Base-by-base conservation (phyloP, 495 filamentous ascomycete genomes). In the Hypoxylon fuscum region DNA sequence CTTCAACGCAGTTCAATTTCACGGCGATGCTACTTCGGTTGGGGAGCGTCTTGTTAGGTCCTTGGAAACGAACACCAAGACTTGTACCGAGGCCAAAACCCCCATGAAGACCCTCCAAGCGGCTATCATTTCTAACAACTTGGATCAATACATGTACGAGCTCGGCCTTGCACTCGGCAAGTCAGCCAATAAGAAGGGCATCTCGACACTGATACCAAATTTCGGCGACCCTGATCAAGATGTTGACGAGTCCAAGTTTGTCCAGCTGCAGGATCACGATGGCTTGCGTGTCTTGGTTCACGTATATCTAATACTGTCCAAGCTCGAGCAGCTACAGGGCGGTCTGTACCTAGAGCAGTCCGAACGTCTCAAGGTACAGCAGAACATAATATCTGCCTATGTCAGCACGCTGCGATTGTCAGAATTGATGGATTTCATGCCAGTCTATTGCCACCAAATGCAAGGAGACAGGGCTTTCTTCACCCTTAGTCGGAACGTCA, bases 391-490 rank as follows among this genome's bases (percentile, higher is more conserved):
- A 57, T 81, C 90, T 1, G 87, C 85, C 12, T 97, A 98, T 69
- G 87, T 96, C 54, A 85, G 90, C 60, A 88, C 88, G 55, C 80
- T 98, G 10, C 83, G 88, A 22, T 75, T 87, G 31, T 81, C 83
- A 25, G 83, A 86, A 8, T 81, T 95, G 42, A 83, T 88, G 38
- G 85, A 92, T 43, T 73, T 93, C 35, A 87, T 96, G 48, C 93
- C 94, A 3, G 78, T 94, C 2, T 99, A 99, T 74, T 93, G 89
- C 32, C 88, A 91, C 21, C 86, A 89, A 63, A 79, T 98, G 2
- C 82, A 83, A 5, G 74, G 71, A 17, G 56, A 72, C 1, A 74
- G 81, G 46, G 62, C 71, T 41, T 79, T 84, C 56, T 72, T 79
- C 41, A 79, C 77, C 12, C 66, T 90, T 5, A 85, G 80, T 55